Base-by-base conservation (phyloP, 306 rosid species). In the Chamaecrista fasciculata region DNA sequence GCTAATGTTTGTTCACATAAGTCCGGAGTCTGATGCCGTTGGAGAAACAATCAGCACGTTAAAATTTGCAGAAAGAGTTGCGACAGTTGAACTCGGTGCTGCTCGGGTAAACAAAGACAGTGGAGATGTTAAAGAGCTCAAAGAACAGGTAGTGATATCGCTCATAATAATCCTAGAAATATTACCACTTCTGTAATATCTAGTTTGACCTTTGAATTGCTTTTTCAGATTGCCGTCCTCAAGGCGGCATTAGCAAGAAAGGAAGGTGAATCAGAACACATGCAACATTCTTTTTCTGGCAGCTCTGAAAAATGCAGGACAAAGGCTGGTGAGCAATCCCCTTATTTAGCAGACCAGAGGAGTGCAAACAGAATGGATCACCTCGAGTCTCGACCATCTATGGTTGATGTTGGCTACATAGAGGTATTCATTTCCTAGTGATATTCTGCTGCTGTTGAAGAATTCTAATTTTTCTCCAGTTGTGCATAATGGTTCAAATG, bases 51-150 rank as follows among this genome's bases (percentile, higher is more conserved):
- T 93, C 8, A 93, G 98, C 79, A 93, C 98, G 26, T 84, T 93
- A 47, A 93, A 93, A 81, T 93, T 93, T 79, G 98, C 98, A 66
- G 98, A 93, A 76, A 78, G 98, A 75, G 98, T 90, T 67, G 96
- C 97, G 20, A 93, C 97, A 2, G 97, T 93, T 36, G 98, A 93
- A 79, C 93, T 93, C 36, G 98, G 98, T 28, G 89, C 97, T 78
- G 97, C 98, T 64, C 89, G 81, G 70, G 96, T 90, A 40, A 93
- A 93, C 86, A 93, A 86, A 81, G 97, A 90, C 65, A 74, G 84
- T 40, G 19, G 85, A 25, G 97, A 93, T 77, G 96, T 90, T 65
- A 93, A 86, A 74, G 97, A 87, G 46, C 97, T 93, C 76, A 93
- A 88, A 85, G 97, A 90, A 44, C 97, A 93, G 91, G 98, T 86